phyloP scores from a whole-genome alignment of 768 basidiomycete genomes.

The Pleurotus platypus region DNA sequence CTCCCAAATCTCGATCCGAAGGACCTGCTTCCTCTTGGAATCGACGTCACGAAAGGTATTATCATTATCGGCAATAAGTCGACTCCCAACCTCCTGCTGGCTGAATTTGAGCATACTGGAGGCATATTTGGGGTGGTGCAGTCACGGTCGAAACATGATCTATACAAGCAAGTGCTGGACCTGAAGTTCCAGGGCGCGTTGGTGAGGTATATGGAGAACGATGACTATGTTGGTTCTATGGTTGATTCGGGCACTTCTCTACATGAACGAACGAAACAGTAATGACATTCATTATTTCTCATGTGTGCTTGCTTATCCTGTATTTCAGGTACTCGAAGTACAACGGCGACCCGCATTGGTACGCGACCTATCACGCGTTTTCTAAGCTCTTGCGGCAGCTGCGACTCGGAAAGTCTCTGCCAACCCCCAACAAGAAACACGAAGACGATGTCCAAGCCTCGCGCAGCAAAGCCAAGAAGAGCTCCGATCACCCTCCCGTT shows the following conservation, averaged over 20 bases:
- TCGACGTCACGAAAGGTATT: slow-evolving; percentile 75
- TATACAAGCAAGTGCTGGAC: slow-evolving; percentile 77
- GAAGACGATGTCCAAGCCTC: background rate
- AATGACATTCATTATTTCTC: slow-evolving; percentile 12
- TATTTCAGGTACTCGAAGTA: slow-evolving; percentile 22
- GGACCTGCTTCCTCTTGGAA: slow-evolving; percentile 82
- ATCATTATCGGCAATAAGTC: slow-evolving; percentile 85
- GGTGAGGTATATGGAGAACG: slow-evolving; percentile 70
- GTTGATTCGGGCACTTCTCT: slow-evolving; percentile 58
- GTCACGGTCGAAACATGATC: slow-evolving; percentile 79
- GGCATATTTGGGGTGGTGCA: slow-evolving; percentile 83
- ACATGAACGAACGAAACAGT: slow-evolving; percentile 53
- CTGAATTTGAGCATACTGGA: slow-evolving; percentile 71
- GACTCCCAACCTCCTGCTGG: slow-evolving; percentile 77
- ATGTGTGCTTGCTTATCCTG: too few relatives aligned
- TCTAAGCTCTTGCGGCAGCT: slow-evolving; percentile 55
- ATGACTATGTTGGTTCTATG: slow-evolving; percentile 70
- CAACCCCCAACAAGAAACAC: background rate
- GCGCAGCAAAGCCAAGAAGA: slow-evolving; percentile 21
- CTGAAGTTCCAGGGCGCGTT: slow-evolving; percentile 66
- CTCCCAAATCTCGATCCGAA: slow-evolving; percentile 74
- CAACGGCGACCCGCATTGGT: slow-evolving; percentile 19
- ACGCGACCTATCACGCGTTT: slow-evolving; percentile 37
- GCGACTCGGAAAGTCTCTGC: slow-evolving; percentile 29
- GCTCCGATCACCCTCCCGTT: slow-evolving; percentile 52